Base-by-base conservation (phyloP, 805 yeast genomes). In the Kazachstania bromeliacearum region DNA sequence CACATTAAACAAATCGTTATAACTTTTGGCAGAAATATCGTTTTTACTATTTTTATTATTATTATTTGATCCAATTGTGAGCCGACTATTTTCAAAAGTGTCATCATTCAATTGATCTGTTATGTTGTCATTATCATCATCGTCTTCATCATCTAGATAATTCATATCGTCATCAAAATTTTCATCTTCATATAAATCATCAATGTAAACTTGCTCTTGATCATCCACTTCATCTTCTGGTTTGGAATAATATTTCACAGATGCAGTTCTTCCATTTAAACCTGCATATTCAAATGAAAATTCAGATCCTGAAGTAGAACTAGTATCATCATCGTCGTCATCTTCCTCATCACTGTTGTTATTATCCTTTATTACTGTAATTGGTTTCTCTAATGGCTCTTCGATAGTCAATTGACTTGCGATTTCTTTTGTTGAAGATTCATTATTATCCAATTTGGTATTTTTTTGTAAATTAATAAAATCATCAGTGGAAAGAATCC, bases 281-380 rank as follows among this genome's bases (percentile, higher is more conserved):
- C 54, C 57, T 13, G 63, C 66, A 29, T 62, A 60, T 33, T 71
- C 75, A 43, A 75, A 75, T 1, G 79, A 74, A 43, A 73, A 75
- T 36, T 57, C 60, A 1, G 47, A 47, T 12, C 40, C 52, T 3
- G 34, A 19, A 4, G 35, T 32, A n/a, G 21, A 28, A 15, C 34
- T 30, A n/a, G 39, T 49, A 21, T 36, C 36, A 9, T 38, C 40
- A 25, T 25, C n/a, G 9, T 19, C 39, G 12, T 28, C 28, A 16
- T 21, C 25, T 3, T 24, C 36, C 21, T 21, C 24, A 13, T 37
- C 39, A 23, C 30, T 24, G 28, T 34, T 28, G 15, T 25, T 31
- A 28, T 27, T 28, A 17, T 26, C 12, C 5, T 16, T 21, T 15
- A 22, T 21, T 10, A 19, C 17, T 19, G 13, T 15, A 15, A 21